Conservation (phyloP, 2,329 filamentous ascomycete species). For the Trichothecium roseum region DNA sequence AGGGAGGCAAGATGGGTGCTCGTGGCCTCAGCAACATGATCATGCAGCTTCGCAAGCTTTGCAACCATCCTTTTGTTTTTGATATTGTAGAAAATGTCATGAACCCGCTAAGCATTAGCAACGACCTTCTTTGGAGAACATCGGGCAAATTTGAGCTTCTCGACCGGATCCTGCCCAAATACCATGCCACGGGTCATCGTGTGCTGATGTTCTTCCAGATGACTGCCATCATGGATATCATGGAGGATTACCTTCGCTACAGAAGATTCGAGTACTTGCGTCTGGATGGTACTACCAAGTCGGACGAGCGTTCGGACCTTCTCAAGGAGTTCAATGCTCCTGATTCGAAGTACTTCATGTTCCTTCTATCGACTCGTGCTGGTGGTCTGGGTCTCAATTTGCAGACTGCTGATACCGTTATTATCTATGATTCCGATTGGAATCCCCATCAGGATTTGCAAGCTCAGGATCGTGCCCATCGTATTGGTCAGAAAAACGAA, state of each 20-base stretch:
- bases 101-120: constrained; percentile 80
- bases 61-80: constrained; percentile 98
- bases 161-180: constrained; percentile 87
- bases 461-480: constrained; percentile 98
- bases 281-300: constrained; percentile 93
- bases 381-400: constrained; percentile 95
- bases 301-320: constrained; percentile 89
- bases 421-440: constrained; percentile 99
- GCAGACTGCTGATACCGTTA: constrained; percentile 96
- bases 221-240: constrained; percentile 99
- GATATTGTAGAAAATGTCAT: constrained; percentile 97
- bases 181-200: constrained; percentile 80
- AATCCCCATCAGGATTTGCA: constrained; percentile 99
- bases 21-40: constrained; percentile 99
- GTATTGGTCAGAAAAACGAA: constrained; percentile 99
- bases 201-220: constrained; percentile 99
- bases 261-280: constrained; percentile 79
- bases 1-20: constrained; percentile 87
- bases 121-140: constrained; percentile 90
- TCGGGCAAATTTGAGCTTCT: constrained; percentile 95
- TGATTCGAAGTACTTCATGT: constrained; percentile 89
- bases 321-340: constrained; percentile 84
- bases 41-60: constrained; percentile 97
- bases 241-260: constrained; percentile 93
- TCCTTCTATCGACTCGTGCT: constrained; percentile 94